Percentiles rank a stretch among this genome's conserved stretches.
Evolutionary conservation across 352 stramenopile genomes (phyloP).

Genomic region (Peronospora farinosa): DNA sequence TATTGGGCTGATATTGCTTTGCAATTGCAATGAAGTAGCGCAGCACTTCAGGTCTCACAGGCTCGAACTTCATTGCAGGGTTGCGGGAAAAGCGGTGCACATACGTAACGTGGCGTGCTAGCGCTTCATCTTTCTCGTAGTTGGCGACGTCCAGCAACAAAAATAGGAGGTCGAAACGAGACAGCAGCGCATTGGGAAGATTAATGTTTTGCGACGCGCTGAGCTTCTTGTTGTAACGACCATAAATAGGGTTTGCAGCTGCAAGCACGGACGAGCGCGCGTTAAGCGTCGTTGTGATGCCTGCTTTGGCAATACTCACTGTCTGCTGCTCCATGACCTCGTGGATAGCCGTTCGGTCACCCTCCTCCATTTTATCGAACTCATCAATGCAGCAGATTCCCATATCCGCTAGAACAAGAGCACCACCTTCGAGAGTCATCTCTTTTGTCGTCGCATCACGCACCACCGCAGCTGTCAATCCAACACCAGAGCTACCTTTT

Average conservation of each 20-base stretch:
- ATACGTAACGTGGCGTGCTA: constrained; percentile 90
- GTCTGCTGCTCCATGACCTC: constrained; percentile 99
- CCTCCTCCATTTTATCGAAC: constrained; percentile 98
- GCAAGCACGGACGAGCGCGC: constrained; percentile 96
- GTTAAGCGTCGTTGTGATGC: constrained; percentile 98
- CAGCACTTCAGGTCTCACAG: constrained; percentile 87
- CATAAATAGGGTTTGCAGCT: constrained; percentile 98
- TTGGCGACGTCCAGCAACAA: constrained; percentile 95
- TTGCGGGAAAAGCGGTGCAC: constrained; percentile 89
- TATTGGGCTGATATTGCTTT: constrained; percentile 81
- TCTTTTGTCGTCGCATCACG: constrained; percentile 93
- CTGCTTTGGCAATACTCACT: constrained; percentile 97
- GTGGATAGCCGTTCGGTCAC: constrained; percentile 98
- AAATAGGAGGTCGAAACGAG: constrained; percentile 99
- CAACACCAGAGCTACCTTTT: constrained; percentile 97
- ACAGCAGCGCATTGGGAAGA: constrained; percentile 97
- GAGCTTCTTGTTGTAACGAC: constrained; percentile 84
- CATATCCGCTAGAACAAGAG: constrained; percentile 97
- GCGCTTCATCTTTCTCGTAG: constrained; percentile 87
- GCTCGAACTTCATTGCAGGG: constrained; percentile 88
- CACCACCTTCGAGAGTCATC: constrained; percentile 90
- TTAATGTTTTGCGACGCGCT: constrained; percentile 97
- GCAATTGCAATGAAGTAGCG: constrained; percentile 86
- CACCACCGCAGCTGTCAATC: constrained; percentile 96
- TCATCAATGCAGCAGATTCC: constrained; percentile 99